Conservation (phyloP, 1,284 basidiomycete species). For the Ustilago sp. region DNA sequence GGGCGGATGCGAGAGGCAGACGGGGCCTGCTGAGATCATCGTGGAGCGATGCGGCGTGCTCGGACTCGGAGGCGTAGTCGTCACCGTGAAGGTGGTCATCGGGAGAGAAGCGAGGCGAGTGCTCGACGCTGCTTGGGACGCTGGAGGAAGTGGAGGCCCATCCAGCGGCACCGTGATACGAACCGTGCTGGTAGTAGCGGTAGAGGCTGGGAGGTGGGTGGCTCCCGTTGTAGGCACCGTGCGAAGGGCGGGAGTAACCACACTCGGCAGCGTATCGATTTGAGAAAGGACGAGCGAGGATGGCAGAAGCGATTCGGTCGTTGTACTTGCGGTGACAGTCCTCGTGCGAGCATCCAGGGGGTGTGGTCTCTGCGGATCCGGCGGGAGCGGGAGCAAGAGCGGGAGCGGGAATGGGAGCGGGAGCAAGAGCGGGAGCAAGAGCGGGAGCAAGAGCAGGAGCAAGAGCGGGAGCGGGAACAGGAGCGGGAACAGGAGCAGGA, state of each 20-base stretch:
- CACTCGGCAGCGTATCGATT: constrained; percentile 41
- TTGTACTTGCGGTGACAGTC: constrained; percentile 65
- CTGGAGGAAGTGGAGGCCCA: constrained; percentile 60
- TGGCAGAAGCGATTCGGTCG: constrained; percentile 56
- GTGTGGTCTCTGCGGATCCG: constrained; percentile 28
- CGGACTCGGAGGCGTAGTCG: constrained; percentile 59
- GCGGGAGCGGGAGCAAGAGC: constrained; percentile 10
- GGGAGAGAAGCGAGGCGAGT: constrained; percentile 63
- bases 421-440: too few species aligned
- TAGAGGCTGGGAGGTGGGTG: constrained; percentile 53
- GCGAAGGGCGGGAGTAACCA: constrained; percentile 35
- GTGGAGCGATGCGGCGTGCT: constrained; percentile 40
- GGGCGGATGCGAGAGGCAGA: constrained; percentile 18
- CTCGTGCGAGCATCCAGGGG: constrained; percentile 61
- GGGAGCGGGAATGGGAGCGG: neutral
- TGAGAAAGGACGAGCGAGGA: constrained; percentile 35
- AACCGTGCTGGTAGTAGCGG: constrained; percentile 50
- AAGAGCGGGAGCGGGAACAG: too few species aligned
- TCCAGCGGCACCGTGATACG: constrained; percentile 40
- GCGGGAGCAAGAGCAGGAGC: too few species aligned
- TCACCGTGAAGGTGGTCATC: constrained; percentile 61
- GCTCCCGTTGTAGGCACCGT: constrained; percentile 37
- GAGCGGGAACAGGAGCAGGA: neutral
- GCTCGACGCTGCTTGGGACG: constrained; percentile 65
- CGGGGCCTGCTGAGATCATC: constrained; percentile 40